Percentiles rank a stretch among this genome's conserved stretches.
Evolutionary conservation across 2,329 filamentous ascomycete genomes (phyloP).

Genomic region (Trichoderma harzianum): DNA sequence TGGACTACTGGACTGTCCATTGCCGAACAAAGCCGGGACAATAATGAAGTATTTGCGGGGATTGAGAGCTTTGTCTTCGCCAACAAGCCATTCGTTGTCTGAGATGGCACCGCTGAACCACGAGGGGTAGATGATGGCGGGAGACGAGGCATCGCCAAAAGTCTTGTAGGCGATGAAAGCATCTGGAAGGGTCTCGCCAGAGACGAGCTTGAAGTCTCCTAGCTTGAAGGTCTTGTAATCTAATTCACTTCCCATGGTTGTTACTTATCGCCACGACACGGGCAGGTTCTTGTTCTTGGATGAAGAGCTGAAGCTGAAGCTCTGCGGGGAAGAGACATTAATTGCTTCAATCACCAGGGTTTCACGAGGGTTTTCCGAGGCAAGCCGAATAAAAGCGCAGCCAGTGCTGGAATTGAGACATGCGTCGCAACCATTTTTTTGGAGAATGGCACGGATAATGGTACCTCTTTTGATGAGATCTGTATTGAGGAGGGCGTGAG

Average conservation of each 20-base stretch:
- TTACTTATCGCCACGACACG: neutral
- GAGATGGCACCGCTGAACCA: slow-evolving; percentile 65
- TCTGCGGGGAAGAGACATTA: neutral
- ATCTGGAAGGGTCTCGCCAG: slow-evolving; percentile 56
- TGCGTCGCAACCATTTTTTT: neutral
- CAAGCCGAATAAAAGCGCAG: neutral
- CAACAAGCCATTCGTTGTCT: slow-evolving; percentile 74
- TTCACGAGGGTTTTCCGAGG: neutral
- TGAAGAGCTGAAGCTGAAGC: neutral
- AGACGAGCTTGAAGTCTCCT: slow-evolving; percentile 65
- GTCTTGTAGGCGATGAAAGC: slow-evolving; percentile 76
- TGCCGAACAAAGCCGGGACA: slow-evolving; percentile 49
- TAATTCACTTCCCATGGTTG: neutral
- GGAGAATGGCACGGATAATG: neutral
- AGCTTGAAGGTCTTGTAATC: slow-evolving; percentile 44
- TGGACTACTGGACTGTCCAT: slow-evolving; percentile 52
- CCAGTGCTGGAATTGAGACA: neutral
- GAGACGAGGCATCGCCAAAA: slow-evolving; percentile 59
- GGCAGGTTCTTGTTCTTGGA: neutral
- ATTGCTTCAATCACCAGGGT: neutral
- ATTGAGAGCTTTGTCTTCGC: slow-evolving; percentile 60
- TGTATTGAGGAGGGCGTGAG: neutral
- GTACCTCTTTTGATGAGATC: neutral
- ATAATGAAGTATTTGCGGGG: slow-evolving; percentile 52
- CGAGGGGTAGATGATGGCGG: slow-evolving; percentile 71